Conservation (phyloP, 2,329 filamentous ascomycete genomes). For the Elsinoe ampelina region DNA sequence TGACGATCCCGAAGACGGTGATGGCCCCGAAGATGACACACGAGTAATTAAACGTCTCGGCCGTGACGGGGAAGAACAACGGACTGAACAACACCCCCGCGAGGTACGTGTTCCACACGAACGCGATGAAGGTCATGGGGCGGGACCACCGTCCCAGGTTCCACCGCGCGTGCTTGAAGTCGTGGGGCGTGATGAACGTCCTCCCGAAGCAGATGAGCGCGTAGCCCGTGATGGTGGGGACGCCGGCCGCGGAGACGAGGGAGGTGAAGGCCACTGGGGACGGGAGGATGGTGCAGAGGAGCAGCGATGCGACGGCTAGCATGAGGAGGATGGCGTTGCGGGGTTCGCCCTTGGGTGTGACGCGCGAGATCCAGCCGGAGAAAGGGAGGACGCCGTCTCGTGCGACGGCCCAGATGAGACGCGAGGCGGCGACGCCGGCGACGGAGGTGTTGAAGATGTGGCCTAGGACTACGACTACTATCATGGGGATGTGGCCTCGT, state of each 20-base stretch:
- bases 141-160: slow-evolving; percentile 30
- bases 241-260: slow-evolving; percentile 31
- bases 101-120: slow-evolving; percentile 33
- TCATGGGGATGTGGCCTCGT: slow-evolving; percentile 53
- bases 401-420: slow-evolving; percentile 54
- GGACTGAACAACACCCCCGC: slow-evolving; percentile 32
- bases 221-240: slow-evolving; percentile 34
- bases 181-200: slow-evolving; percentile 29
- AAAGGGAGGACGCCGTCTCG: slow-evolving; percentile 52
- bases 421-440: slow-evolving; percentile 49
- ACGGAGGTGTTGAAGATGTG: slow-evolving; percentile 51
- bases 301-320: slow-evolving; percentile 44
- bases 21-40: slow-evolving; percentile 33
- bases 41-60: slow-evolving; percentile 28
- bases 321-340: slow-evolving; percentile 52
- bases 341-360: slow-evolving; percentile 47
- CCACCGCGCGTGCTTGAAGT: slow-evolving; percentile 30
- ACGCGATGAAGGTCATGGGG: slow-evolving; percentile 28
- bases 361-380: slow-evolving; percentile 48
- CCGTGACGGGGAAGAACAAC: slow-evolving; percentile 28
- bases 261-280: slow-evolving; percentile 37
- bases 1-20: slow-evolving; percentile 30
- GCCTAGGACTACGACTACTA: slow-evolving; percentile 44
- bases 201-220: slow-evolving; percentile 37
- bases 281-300: slow-evolving; percentile 52